Conservation (phyloP, 1,284 basidiomycete genomes). For the Coniferiporia weirii region DNA sequence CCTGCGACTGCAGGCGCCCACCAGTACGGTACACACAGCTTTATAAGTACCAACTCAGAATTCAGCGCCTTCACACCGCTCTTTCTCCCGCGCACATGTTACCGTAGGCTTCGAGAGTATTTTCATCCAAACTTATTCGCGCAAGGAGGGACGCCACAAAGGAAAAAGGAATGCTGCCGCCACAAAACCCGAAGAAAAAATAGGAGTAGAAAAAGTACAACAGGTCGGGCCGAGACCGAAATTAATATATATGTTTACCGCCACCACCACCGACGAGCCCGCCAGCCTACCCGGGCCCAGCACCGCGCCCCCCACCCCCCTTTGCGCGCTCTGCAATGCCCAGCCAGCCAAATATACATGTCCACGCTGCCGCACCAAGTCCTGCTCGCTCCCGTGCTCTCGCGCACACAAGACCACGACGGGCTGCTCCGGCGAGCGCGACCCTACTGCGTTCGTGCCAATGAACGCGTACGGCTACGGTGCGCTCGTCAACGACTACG, state of each 20-base stretch:
- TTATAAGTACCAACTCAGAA: too few species aligned
- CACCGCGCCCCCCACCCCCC: conserved; percentile 1
- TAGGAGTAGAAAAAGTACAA: too few species aligned
- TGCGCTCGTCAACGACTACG: conserved; percentile 80
- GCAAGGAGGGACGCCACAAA: too few species aligned
- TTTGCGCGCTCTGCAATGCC: conserved; percentile 48
- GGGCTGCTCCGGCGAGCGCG: conserved; percentile 69
- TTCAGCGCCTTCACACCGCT: too few species aligned
- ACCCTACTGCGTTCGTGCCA: conserved; percentile 69
- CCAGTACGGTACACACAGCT: too few species aligned
- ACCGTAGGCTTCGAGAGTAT: too few species aligned
- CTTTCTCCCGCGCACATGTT: too few species aligned
- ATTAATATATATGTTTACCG: neutral
- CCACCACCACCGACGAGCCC: neutral
- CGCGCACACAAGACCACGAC: conserved; percentile 59
- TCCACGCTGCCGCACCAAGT: conserved; percentile 64
- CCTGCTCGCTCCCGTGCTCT: conserved; percentile 74
- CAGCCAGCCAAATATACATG: conserved; percentile 69
- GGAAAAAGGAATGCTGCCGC: too few species aligned
- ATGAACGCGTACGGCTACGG: conserved; percentile 81
- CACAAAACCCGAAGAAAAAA: too few species aligned
- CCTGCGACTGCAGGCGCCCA: too few species aligned
- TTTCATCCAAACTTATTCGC: too few species aligned
- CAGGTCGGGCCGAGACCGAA: too few species aligned
- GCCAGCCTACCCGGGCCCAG: conserved; percentile 5